Evolutionary conservation across 306 rosid genomes (phyloP), one percentile per base, ranked within the genome.

Genomic region (Ziziphus jujuba): DNA sequence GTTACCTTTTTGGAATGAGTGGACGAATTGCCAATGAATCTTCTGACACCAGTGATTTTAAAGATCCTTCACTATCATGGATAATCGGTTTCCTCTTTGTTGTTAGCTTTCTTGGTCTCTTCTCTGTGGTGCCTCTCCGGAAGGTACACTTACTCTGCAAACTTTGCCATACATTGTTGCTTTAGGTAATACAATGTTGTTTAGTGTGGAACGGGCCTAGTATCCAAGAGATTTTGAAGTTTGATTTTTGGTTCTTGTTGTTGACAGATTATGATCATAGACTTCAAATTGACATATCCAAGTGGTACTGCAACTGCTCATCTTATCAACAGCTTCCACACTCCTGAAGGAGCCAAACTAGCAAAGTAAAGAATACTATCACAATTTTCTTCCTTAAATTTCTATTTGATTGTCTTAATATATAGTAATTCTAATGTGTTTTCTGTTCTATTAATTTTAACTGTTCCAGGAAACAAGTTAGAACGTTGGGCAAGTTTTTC

Each of bases 221-320:
- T 1, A 28, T 28, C 2, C 33, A 28, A n/a, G n/a, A n/a, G 33
- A 28, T 28, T 1, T 28, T 28, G 22, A 11, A 6, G 28, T n/a
- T 12, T 12, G 24, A 4, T 9, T 38, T 1, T 9, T 4, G 56
- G 23, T 10, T 40, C 12, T 40, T 40, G 15, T 64, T 65, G 52
- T 20, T 48, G 50, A 54, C 74, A 82, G 86, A 70, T 82, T 53
- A 82, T 82, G 86, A 56, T 82, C 80, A 59, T 82, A 22, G 86
- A 82, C 83, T 82, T 82, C 80, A 82, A 78, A 63, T 71, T 82
- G 79, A 82, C 73, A 54, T 82, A 82, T 49, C 86, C 86, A 40
- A 82, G 86, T 59, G 86, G 86, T 44, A 82, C 86, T 25, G 83
- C 86, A 60, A 82, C 80, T 49, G 86, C 86, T 71, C 45, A 70